Percentiles rank a stretch among this genome's conserved stretches.
Evolutionary conservation across 148 eudicot genomes (phyloP).

Genomic region (Camellia lanceoleosa): DNA sequence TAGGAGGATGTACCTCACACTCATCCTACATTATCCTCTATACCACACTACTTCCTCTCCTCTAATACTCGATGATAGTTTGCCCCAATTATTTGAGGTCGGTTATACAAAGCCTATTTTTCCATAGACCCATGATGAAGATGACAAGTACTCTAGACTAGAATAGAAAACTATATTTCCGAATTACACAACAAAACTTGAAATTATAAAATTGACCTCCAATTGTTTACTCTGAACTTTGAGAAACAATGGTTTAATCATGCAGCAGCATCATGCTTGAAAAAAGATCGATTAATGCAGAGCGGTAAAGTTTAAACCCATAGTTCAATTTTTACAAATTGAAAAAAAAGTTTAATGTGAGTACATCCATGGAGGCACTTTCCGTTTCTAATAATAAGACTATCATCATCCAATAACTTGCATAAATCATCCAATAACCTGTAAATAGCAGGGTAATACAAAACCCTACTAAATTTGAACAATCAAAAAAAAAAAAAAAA

Average conservation of each 20-base stretch:
- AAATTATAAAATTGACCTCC: background rate
- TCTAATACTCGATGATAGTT: too few species aligned
- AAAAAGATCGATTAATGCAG: background rate
- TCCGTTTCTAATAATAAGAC: background rate
- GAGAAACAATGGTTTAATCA: background rate
- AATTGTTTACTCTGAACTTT: background rate
- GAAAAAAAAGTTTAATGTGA: background rate
- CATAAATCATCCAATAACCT: background rate
- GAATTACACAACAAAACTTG: background rate
- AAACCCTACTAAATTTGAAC: background rate
- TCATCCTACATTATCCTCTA: too few species aligned
- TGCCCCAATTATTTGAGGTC: too few species aligned
- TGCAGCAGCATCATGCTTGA: background rate
- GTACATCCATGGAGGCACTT: background rate
- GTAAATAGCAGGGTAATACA: background rate
- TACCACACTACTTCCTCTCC: too few species aligned
- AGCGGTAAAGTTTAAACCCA: background rate
- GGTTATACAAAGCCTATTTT: background rate
- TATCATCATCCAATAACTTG: background rate
- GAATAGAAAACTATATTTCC: background rate
- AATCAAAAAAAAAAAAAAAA: background rate
- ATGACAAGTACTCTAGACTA: background rate
- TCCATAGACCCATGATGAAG: background rate
- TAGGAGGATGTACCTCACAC: too few species aligned
- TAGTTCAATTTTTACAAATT: background rate